phyloP scores from a whole-genome alignment of 345 rosid species.

The Pugionium dolabratum region DNA sequence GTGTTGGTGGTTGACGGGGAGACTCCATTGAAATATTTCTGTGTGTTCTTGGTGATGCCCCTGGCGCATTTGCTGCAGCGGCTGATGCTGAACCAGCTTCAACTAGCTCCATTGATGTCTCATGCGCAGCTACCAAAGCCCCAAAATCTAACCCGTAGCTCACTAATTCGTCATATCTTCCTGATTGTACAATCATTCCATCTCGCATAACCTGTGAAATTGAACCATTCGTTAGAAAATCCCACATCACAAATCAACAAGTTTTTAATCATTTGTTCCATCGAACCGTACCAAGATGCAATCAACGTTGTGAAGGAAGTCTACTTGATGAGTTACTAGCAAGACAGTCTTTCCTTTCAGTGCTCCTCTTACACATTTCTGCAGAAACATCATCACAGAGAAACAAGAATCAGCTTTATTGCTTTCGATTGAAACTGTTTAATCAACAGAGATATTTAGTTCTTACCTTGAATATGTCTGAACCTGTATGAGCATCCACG shows the following conservation, averaged over 20 bases:
- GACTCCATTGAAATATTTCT: conserved; percentile 29
- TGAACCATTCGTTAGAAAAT: conserved; percentile 22
- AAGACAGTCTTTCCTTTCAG: conserved; percentile 80
- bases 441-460: not conserved
- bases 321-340: conserved; percentile 95
- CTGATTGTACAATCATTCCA: conserved; percentile 89
- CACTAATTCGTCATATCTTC: conserved; percentile 64
- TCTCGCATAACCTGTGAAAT: conserved; percentile 80
- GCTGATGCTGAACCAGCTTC: conserved; percentile 45
- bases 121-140: conserved; percentile 85
- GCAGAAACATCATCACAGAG: conserved; percentile 23
- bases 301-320: conserved; percentile 88
- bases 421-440: not conserved
- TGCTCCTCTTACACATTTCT: conserved; percentile 91
- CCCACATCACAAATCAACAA: not conserved
- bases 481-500: conserved; percentile 97
- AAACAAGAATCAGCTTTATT: conserved; percentile 20
- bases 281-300: conserved; percentile 55
- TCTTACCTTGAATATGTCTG: conserved; percentile 81
- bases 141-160: conserved; percentile 66
- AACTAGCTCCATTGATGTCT: conserved; percentile 84
- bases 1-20: conserved; percentile 34
- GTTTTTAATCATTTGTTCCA: not conserved
- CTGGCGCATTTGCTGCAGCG: conserved; percentile 39
- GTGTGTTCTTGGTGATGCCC: conserved; percentile 34